phyloP scores from a whole-genome alignment of 805 yeast genomes.

The Ogataea neopini region DNA sequence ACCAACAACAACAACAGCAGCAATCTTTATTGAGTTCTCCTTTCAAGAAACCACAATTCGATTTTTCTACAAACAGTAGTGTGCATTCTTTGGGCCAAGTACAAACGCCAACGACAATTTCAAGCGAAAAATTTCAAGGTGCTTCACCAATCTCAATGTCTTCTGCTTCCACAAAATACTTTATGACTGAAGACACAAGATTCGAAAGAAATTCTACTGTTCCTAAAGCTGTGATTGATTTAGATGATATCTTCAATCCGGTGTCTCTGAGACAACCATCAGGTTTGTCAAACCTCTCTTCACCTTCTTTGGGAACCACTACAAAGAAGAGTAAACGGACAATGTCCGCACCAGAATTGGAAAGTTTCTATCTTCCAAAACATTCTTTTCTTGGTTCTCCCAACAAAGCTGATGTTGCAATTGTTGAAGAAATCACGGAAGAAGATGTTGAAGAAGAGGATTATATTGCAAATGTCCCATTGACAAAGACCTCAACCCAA shows the following conservation, averaged over 20 bases:
- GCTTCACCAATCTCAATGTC: conserved; percentile 12
- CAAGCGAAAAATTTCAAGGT: conserved; percentile 11
- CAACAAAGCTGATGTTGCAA: conserved; percentile 32
- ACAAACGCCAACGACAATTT: conserved; percentile 15
- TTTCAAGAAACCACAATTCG: conserved; percentile 12
- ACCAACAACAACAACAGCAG: neutral
- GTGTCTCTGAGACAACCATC: conserved; percentile 7
- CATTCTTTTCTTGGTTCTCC: conserved; percentile 35
- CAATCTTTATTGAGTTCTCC: conserved; percentile 9
- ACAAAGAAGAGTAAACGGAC: conserved; percentile 18
- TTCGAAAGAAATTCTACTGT: conserved; percentile 29
- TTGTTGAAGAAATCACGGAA: conserved; percentile 33
- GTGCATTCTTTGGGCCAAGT: conserved; percentile 3
- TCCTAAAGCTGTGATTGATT: conserved; percentile 37
- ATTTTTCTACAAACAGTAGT: conserved; percentile 5
- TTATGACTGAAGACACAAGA: conserved; percentile 35
- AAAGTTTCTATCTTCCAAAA: conserved; percentile 27
- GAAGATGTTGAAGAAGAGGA: conserved; percentile 26
- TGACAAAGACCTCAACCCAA: conserved; percentile 18
- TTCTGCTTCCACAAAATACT: conserved; percentile 25
- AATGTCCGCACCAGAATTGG: conserved; percentile 24
- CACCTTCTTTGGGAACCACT: neutral
- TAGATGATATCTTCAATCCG: conserved; percentile 33
- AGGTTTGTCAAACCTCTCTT: conserved; percentile 1
- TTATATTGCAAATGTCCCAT: conserved; percentile 10